Evolutionary conservation across 1,284 basidiomycete species (phyloP).

Genomic region (Tilletia indica): DNA sequence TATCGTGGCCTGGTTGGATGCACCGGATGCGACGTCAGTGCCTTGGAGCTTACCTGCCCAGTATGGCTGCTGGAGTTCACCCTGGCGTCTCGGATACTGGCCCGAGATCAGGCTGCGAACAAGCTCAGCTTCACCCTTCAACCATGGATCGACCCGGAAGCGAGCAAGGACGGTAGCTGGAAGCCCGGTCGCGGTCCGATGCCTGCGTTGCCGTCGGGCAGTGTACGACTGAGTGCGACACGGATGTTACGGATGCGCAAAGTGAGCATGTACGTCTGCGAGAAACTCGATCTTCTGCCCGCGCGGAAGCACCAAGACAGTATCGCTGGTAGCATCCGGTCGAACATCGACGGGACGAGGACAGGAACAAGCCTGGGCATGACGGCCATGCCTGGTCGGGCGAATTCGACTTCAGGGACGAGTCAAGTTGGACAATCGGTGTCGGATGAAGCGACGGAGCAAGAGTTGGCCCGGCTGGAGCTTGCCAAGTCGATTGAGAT

Average conservation of each 20-base stretch:
- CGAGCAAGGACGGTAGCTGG: not conserved
- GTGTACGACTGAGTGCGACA: constrained; percentile 82
- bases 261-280: constrained; percentile 78
- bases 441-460: constrained; percentile 62
- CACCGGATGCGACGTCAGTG: constrained; percentile 66
- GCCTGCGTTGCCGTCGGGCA: constrained; percentile 60
- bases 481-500: constrained; percentile 68
- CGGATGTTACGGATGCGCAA: constrained; percentile 81
- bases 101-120: constrained; percentile 25
- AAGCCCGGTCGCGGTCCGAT: constrained; percentile 18
- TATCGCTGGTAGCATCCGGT: constrained; percentile 33
- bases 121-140: constrained; percentile 74
- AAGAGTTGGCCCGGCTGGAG: constrained; percentile 4
- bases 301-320: constrained; percentile 24
- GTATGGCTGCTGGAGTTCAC: constrained; percentile 86
- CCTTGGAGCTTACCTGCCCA: constrained; percentile 76
- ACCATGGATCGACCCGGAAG: constrained; percentile 61
- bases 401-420: not conserved
- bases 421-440: constrained; percentile 54
- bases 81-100: constrained; percentile 58
- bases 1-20: constrained; percentile 70
- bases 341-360: not conserved
- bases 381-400: constrained; percentile 27
- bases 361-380: constrained; percentile 22
- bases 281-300: constrained; percentile 70